A percentile compares a stretch with the other conserved stretches of the same genome.
Conservation (phyloP, 768 basidiomycete species). For the Mycena rebaudengoi region DNA sequence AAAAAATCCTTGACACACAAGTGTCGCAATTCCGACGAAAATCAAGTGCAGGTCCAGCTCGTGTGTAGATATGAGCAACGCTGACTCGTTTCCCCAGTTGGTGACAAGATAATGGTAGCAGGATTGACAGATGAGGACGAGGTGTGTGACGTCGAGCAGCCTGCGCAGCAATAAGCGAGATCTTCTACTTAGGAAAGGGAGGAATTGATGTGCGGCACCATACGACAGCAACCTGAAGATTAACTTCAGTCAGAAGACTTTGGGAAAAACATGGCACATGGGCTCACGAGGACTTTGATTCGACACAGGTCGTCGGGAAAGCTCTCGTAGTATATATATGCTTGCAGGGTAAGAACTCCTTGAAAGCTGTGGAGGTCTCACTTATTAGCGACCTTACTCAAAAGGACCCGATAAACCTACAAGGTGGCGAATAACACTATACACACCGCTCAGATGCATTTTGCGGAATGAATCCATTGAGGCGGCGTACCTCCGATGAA, state of each 20-base stretch:
- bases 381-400: background rate
- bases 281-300: background rate
- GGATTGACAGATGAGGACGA: slow-evolving; percentile 22
- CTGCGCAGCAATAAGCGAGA: background rate
- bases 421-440: slow-evolving; percentile 10
- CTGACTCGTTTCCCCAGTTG: slow-evolving; percentile 14
- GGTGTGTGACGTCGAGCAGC: slow-evolving; percentile 19
- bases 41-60: slow-evolving; percentile 17
- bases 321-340: slow-evolving; percentile 15
- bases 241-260: too few species aligned
- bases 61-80: background rate
- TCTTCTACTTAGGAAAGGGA: background rate
- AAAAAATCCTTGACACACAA: slow-evolving; percentile 23
- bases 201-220: background rate
- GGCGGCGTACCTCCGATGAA: slow-evolving; percentile 4
- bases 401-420: background rate
- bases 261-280: too few species aligned
- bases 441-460: too few species aligned
- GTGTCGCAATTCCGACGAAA: slow-evolving; percentile 11
- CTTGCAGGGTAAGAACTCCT: slow-evolving; percentile 13
- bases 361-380: slow-evolving; percentile 15
- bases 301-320: slow-evolving; percentile 10
- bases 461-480: too few species aligned
- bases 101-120: slow-evolving; percentile 25
- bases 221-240: slow-evolving; percentile 10